Conservation (phyloP, 306 rosid species). For the Trichosanthes cucumerina region DNA sequence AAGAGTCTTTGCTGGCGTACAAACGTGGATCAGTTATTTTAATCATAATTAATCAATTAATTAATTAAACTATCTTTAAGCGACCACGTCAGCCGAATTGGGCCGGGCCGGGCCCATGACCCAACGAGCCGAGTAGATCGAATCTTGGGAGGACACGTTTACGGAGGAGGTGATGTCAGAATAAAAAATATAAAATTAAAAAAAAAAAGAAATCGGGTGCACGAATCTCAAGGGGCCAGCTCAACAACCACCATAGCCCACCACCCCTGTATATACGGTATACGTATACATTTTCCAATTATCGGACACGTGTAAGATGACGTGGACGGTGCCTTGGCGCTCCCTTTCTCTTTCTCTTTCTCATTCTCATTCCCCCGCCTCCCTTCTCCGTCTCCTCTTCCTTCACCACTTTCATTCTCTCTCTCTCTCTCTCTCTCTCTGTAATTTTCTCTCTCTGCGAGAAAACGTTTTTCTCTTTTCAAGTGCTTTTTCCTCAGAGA, state of each 20-base stretch:
- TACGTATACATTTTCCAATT: slow-evolving; percentile 24
- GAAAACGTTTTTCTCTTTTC: slow-evolving; percentile 18
- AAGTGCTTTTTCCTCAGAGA: slow-evolving; percentile 25
- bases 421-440: neutral
- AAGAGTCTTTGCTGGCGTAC: slow-evolving; percentile 17
- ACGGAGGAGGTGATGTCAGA: slow-evolving; percentile 25
- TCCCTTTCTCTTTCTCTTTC: slow-evolving; percentile 12
- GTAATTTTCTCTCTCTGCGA: slow-evolving; percentile 4
- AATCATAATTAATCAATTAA: neutral
- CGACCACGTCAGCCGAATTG: slow-evolving; percentile 56
- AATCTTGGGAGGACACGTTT: slow-evolving; percentile 34
- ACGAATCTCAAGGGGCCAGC: slow-evolving; percentile 60
- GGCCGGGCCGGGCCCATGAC: slow-evolving; percentile 8
- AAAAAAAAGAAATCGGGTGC: slow-evolving; percentile 31
- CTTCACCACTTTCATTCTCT: slow-evolving; percentile 20
- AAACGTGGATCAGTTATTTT: neutral
- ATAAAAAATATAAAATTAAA: slow-evolving; percentile 11
- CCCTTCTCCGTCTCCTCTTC: neutral
- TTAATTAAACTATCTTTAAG: slow-evolving; percentile 3
- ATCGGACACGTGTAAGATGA: slow-evolving; percentile 79
- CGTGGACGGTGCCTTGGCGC: slow-evolving; percentile 64
- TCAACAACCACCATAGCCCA: slow-evolving; percentile 48
- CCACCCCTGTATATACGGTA: slow-evolving; percentile 43
- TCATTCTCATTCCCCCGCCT: slow-evolving; percentile 20
- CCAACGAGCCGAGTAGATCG: slow-evolving; percentile 40